Conservation (phyloP, 1,284 basidiomycete species). For the Fomitopsis betulina region DNA sequence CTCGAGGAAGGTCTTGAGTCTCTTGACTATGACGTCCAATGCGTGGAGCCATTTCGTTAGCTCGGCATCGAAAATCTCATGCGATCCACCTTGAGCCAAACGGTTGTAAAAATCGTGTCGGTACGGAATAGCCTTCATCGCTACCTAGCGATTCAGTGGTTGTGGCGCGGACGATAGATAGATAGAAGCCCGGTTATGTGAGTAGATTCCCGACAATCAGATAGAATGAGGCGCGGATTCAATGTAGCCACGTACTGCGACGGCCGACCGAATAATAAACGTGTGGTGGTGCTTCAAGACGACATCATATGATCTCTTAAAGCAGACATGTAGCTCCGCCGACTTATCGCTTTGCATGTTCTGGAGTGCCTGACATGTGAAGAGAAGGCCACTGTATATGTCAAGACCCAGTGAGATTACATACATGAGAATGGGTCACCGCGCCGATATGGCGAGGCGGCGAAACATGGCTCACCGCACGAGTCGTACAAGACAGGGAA, state of each 20-base stretch:
- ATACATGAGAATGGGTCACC: conserved; percentile 15
- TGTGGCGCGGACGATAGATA: conserved; percentile 4
- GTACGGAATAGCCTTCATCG: conserved; percentile 90
- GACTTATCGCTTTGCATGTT: conserved; percentile 66
- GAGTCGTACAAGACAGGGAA: conserved; percentile 73
- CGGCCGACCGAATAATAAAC: conserved; percentile 81
- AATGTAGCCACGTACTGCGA: conserved; percentile 56
- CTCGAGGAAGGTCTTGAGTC: conserved; percentile 65
- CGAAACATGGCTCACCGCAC: conserved; percentile 51
- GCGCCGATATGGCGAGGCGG: conserved; percentile 23
- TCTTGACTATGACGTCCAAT: conserved; percentile 67
- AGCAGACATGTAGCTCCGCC: conserved; percentile 79
- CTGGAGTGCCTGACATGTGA: conserved; percentile 79
- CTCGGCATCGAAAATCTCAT: conserved; percentile 71
- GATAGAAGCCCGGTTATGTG: conserved; percentile 1
- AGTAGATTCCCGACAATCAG: neutral
- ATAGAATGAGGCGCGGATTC: neutral
- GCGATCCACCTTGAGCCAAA: conserved; percentile 78
- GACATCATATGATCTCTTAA: conserved; percentile 83
- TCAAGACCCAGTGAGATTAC: conserved; percentile 26
- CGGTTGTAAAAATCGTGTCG: conserved; percentile 84
- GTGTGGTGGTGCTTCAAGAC: conserved; percentile 83
- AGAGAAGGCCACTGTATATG: conserved; percentile 68
- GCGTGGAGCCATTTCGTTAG: conserved; percentile 79
- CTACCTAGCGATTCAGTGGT: conserved; percentile 53